Evolutionary conservation across 2,329 filamentous ascomycete genomes (phyloP), one percentile per base, ranked within the genome.

Genomic region (Xylaria sp.): DNA sequence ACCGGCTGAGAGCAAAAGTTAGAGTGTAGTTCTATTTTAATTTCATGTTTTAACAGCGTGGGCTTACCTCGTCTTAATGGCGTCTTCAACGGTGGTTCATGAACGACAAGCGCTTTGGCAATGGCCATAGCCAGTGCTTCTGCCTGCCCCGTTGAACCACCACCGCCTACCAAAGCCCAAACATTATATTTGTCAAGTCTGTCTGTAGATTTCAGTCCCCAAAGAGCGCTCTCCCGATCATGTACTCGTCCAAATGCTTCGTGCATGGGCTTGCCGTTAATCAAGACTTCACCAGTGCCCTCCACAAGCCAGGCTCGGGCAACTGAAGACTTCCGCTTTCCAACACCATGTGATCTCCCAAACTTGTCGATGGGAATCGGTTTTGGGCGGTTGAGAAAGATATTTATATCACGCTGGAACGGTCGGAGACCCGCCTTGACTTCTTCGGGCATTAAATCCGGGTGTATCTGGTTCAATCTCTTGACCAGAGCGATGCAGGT

Each of bases 151-250:
- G 96, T 99, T 57, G 92, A 92, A 75, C 96, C 96, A 73, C 96
- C 96, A 65, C 96, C 96, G 68, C 88, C 86, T 2, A 94, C 93
- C 59, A 92, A 82, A 62, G 91, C 94, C 91, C 94, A 99, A 3
- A 98, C 89, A 78, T 99, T 99, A 85, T 99, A 99, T 82, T 98
- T 98, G 85, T 97, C 94, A 72, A 97, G 82, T 72, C 96, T 86
- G 52, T 92, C 86, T 28, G 94, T 97, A 59, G 90, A 87, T 77
- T 94, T 94, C 77, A 99, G 82, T 8, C 95, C 90, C 95, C 95
- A 99, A 3, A 97, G 84, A 2, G 93, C 95, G 78, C 94, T 98
- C 84, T 98, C 96, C 52, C 96, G 90, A 81, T 99, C 95, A 79
- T 99, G 95, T 60, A 98, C 82, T 43, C 96, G 90, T 41, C 91